These are phyloP conservation scores for Dactylellina drechsleri DNA, from an alignment of 2,329 filamentous ascomycete species.

Conservation along the genomic window DNA sequence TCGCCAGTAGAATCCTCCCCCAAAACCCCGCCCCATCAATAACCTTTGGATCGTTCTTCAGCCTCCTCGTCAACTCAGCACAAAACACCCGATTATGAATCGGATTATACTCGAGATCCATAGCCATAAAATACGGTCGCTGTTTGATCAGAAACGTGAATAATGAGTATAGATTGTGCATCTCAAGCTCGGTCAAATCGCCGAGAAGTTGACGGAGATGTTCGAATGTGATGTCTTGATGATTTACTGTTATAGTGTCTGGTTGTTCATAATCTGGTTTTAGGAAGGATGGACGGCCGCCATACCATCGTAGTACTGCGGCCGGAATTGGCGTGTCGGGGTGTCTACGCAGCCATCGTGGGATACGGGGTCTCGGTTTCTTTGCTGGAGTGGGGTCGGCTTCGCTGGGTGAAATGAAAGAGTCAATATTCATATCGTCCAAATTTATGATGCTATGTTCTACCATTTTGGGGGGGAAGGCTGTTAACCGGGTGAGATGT, in stretches of 20 bases:
- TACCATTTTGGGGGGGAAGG: too few species aligned
- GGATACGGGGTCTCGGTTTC: background rate
- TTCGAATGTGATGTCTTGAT: background rate
- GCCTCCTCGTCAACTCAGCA: background rate
- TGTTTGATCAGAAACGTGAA: slow-evolving; percentile 4
- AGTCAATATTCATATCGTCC: background rate
- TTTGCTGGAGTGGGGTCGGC: background rate
- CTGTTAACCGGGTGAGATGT: too few species aligned
- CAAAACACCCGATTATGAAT: slow-evolving; percentile 21
- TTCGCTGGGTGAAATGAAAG: background rate
- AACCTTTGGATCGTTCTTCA: slow-evolving; percentile 14
- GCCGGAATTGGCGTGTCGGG: slow-evolving; percentile 2
- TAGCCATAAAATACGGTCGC: background rate
- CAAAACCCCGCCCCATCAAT: slow-evolving; percentile 26
- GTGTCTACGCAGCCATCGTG: slow-evolving; percentile 13
- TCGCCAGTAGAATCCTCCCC: slow-evolving; percentile 17
- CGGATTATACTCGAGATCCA: background rate
- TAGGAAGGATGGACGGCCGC: slow-evolving; percentile 10
- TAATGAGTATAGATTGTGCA: background rate
- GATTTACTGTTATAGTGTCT: background rate
- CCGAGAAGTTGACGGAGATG: background rate
- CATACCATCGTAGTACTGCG: slow-evolving; percentile 10
- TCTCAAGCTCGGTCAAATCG: background rate
- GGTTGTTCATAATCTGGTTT: slow-evolving; percentile 5
- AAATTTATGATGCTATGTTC: background rate